These are phyloP conservation scores for Sporothrix schenckii DNA, from an alignment of 2,329 filamentous ascomycete genomes.

Conservation along the genomic window DNA sequence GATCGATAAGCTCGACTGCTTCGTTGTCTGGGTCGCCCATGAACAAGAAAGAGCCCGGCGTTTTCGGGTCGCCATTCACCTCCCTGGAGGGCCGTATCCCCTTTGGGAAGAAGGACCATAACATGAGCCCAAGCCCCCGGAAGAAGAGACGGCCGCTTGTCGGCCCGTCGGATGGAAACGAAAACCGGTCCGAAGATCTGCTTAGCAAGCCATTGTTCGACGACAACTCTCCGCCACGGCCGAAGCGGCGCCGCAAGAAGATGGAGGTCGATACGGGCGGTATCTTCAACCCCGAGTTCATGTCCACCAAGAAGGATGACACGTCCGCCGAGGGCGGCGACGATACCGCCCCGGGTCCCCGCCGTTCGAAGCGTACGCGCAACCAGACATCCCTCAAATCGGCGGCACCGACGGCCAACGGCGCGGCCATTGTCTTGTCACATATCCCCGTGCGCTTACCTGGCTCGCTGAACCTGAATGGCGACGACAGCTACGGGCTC, in stretches of 20 bases:
- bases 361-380: constrained; percentile 35
- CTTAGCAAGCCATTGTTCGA: constrained; percentile 39
- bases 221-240: constrained; percentile 38
- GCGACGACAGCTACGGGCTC: constrained; percentile 37
- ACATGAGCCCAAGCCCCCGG: constrained; percentile 45
- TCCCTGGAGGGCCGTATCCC: constrained; percentile 38
- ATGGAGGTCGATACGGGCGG: constrained; percentile 39
- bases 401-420: constrained; percentile 39
- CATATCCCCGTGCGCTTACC: constrained; percentile 43
- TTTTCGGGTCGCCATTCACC: constrained; percentile 16
- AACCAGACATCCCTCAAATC: constrained; percentile 38
- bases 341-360: background rate
- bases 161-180: background rate
- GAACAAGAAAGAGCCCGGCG: constrained; percentile 34
- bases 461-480: constrained; percentile 40
- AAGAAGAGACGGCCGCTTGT: constrained; percentile 46
- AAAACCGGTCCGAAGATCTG: constrained; percentile 31
- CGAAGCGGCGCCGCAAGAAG: constrained; percentile 42
- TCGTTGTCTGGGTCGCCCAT: constrained; percentile 42
- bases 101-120: constrained; percentile 44
- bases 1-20: constrained; percentile 38
- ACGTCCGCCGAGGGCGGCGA: background rate
- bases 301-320: constrained; percentile 24
- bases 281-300: constrained; percentile 39
- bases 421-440: constrained; percentile 40